Evolutionary conservation across 305 asterid species (phyloP).

Genomic region (Fraxinus sp.): DNA sequence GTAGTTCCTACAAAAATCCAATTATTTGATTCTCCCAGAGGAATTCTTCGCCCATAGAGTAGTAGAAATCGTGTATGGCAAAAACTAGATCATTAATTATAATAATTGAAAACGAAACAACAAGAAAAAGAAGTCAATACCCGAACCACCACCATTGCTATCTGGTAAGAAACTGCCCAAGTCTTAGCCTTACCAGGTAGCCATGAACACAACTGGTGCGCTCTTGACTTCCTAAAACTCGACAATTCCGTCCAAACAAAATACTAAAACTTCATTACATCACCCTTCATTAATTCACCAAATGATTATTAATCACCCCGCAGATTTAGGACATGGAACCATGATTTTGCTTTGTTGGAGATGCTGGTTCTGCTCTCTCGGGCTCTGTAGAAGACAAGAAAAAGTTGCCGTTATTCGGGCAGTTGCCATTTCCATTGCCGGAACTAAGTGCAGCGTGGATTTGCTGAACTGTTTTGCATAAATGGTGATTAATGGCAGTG

Average conservation of each 20-base stretch:
- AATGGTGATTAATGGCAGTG: slow-evolving; percentile 69
- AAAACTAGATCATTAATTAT: not conserved
- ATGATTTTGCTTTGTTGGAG: slow-evolving; percentile 30
- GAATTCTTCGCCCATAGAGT: not conserved
- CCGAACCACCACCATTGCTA: slow-evolving; percentile 88
- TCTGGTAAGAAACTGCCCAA: slow-evolving; percentile 24
- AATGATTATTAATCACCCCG: not conserved
- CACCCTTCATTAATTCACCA: not conserved
- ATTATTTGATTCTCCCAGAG: too few relatives aligned
- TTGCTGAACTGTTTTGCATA: slow-evolving; percentile 70
- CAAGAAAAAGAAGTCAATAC: slow-evolving; percentile 72
- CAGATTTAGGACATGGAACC: slow-evolving; percentile 38
- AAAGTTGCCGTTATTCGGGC: not conserved
- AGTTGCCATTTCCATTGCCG: not conserved
- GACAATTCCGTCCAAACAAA: not conserved
- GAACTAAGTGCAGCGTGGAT: slow-evolving; percentile 51
- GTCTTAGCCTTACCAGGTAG: slow-evolving; percentile 33
- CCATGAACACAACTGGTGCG: slow-evolving; percentile 80
- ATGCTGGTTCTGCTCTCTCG: slow-evolving; percentile 17
- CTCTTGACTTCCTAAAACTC: slow-evolving; percentile 76
- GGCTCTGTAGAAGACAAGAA: slow-evolving; percentile 17
- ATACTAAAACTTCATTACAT: not conserved
- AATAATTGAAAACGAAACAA: not conserved
- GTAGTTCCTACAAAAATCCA: too few relatives aligned
- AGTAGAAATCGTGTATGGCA: not conserved